These are phyloP conservation scores for Phytophthora aleatoria DNA, from an alignment of 352 stramenopile species.

Conservation along the genomic window DNA sequence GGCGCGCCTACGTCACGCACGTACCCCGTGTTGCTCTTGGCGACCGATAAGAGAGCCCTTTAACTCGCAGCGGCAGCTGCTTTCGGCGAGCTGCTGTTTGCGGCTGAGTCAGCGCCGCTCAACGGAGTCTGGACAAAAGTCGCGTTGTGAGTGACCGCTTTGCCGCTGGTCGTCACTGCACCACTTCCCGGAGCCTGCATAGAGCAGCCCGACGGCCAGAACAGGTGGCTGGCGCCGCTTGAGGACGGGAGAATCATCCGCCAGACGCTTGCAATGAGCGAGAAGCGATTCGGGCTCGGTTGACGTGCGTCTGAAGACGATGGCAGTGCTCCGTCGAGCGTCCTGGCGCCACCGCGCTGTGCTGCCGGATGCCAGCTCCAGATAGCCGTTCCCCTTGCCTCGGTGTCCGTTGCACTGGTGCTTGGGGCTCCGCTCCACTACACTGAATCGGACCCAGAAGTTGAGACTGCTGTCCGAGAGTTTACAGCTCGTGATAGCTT, in stretches of 20 bases:
- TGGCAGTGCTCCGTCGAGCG: slow-evolving; percentile 15
- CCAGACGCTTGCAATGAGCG: slow-evolving; percentile 20
- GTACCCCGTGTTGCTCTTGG: slow-evolving; percentile 30
- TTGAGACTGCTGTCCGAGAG: slow-evolving; percentile 4
- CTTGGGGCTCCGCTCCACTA: neutral
- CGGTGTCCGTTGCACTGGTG: neutral
- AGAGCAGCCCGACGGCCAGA: slow-evolving; percentile 36
- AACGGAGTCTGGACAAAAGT: neutral
- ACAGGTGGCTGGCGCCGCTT: slow-evolving; percentile 20
- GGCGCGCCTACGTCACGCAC: slow-evolving; percentile 32
- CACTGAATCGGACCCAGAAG: slow-evolving; percentile 12
- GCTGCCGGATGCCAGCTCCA: slow-evolving; percentile 20
- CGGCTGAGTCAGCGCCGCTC: slow-evolving; percentile 29
- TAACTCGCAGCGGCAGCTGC: slow-evolving; percentile 19
- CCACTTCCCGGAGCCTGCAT: slow-evolving; percentile 28
- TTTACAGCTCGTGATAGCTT: slow-evolving; percentile 1
- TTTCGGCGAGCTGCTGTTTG: slow-evolving; percentile 32
- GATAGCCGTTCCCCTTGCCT: slow-evolving; percentile 19
- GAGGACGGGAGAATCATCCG: slow-evolving; percentile 11
- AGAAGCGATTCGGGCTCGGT: slow-evolving; percentile 9
- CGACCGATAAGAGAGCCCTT: slow-evolving; percentile 32
- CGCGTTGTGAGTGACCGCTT: slow-evolving; percentile 4
- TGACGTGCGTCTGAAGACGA: slow-evolving; percentile 30
- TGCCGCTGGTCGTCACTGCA: slow-evolving; percentile 18
- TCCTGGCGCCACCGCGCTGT: slow-evolving; percentile 10